phyloP scores from a whole-genome alignment of 2,329 filamentous ascomycete species.

The Diaporthe humulicola region DNA sequence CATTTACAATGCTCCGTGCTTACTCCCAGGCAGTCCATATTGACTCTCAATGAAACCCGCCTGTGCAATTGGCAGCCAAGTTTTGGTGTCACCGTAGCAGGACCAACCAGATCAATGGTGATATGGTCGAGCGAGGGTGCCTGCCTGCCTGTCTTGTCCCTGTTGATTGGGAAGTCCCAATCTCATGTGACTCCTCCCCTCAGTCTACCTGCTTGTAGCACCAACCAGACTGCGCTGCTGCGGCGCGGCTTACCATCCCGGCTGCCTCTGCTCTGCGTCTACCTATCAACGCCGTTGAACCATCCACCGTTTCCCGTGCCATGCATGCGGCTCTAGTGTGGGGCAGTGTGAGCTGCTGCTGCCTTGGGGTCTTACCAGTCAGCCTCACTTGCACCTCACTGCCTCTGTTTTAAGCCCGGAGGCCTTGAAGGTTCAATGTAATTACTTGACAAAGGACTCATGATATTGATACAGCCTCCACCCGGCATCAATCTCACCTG shows the following conservation, averaged over 20 bases:
- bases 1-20: background rate
- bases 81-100: background rate
- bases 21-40: background rate
- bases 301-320: background rate
- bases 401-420: background rate
- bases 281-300: background rate
- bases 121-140: background rate
- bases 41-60: background rate
- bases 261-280: background rate
- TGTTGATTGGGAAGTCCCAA: conserved; percentile 5
- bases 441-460: background rate
- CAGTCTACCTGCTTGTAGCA: conserved; percentile 11
- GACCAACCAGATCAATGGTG: background rate
- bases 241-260: background rate
- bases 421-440: background rate
- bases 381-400: background rate
- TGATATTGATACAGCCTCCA: background rate
- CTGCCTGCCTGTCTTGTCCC: no score
- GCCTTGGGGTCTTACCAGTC: conserved; percentile 16
- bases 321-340: conserved; percentile 9
- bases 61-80: background rate
- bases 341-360: conserved; percentile 31
- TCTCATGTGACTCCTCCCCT: background rate
- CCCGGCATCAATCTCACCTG: background rate
- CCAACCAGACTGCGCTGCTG: background rate